Conservation (phyloP, 352 stramenopile species). For the Globisporangium viniferum region DNA sequence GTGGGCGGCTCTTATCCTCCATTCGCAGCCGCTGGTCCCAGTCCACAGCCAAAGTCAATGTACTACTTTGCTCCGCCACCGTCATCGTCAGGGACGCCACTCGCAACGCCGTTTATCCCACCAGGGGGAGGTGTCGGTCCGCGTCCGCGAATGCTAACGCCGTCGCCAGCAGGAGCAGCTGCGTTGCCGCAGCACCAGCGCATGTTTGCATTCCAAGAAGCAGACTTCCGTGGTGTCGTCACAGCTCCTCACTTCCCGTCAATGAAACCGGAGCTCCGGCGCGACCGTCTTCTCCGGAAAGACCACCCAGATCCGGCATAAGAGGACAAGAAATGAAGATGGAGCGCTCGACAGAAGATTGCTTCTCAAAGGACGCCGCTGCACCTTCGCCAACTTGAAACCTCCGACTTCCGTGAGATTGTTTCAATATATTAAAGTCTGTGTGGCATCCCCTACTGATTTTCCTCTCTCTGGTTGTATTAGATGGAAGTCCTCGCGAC, state of each 20-base stretch:
- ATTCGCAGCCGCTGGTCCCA: constrained; percentile 6
- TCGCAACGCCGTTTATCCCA: constrained; percentile 2
- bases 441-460: too few relatives aligned
- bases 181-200: not conserved
- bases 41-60: constrained; percentile 23
- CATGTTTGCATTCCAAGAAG: constrained; percentile 12
- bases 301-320: not conserved
- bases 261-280: constrained; percentile 1
- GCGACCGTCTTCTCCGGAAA: not conserved
- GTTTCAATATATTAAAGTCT: too few relatives aligned
- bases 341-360: not conserved
- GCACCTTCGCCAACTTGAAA: too few relatives aligned
- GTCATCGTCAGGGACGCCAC: not conserved
- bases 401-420: too few relatives aligned
- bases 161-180: not conserved
- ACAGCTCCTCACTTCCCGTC: constrained; percentile 5
- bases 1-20: not conserved
- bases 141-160: constrained; percentile 8
- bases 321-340: not conserved
- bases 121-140: not conserved
- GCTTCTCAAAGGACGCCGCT: not conserved
- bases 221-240: constrained; percentile 10
- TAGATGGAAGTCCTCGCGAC: too few relatives aligned
- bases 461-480: too few relatives aligned
- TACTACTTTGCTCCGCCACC: constrained; percentile 45